Conservation (phyloP, 345 rosid species). For the Acer saccharum region DNA sequence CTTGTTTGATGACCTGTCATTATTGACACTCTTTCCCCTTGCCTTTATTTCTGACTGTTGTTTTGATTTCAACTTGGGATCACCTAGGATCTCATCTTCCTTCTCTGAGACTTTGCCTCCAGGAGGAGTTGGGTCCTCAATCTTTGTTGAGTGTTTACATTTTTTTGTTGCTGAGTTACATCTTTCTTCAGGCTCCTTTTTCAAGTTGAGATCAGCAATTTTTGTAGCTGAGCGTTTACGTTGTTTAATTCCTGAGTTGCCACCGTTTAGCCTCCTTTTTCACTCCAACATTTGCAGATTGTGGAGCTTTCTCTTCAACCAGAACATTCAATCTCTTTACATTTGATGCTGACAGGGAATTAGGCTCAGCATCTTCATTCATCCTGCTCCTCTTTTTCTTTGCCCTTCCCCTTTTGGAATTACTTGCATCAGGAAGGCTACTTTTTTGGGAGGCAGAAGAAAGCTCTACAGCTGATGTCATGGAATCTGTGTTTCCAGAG, state of each 20-base stretch:
- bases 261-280: constrained; percentile 28
- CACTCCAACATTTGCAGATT: constrained; percentile 21
- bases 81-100: constrained; percentile 27
- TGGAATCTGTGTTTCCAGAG: constrained; percentile 30
- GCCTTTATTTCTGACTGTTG: constrained; percentile 24
- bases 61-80: constrained; percentile 23
- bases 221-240: constrained; percentile 4
- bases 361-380: constrained; percentile 41
- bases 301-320: constrained; percentile 21
- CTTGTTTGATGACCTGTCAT: constrained; percentile 27
- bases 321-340: constrained; percentile 19
- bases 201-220: constrained; percentile 21
- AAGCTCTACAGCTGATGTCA: constrained; percentile 30
- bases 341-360: constrained; percentile 26
- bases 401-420: constrained; percentile 34
- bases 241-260: constrained; percentile 12
- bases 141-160: constrained; percentile 11
- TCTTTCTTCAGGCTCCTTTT: constrained; percentile 27
- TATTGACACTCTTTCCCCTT: constrained; percentile 18
- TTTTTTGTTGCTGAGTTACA: no score
- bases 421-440: constrained; percentile 24
- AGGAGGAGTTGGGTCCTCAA: constrained; percentile 17
- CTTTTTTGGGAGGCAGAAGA: constrained; percentile 22
- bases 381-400: constrained; percentile 28
- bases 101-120: constrained; percentile 23